Percentiles rank a stretch among this genome's conserved stretches.
These are phyloP conservation scores for Colletotrichum cuscutae DNA, from an alignment of 2,329 filamentous ascomycete species.

Conservation along the genomic window DNA sequence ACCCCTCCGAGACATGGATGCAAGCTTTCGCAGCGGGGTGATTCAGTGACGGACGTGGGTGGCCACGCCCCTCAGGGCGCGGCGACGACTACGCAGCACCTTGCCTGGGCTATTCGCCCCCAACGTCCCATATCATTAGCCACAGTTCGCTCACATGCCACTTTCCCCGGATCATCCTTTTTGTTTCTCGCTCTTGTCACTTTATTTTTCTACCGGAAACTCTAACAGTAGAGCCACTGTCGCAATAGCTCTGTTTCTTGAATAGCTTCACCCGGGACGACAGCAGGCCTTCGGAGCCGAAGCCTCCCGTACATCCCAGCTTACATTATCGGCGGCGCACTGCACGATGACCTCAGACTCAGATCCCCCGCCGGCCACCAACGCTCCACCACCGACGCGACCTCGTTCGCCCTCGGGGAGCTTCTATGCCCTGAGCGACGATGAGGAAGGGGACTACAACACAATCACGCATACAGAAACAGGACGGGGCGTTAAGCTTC, in stretches of 20 bases:
- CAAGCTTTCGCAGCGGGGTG: conserved; percentile 30
- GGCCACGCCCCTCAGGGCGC: conserved; percentile 15
- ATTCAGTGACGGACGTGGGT: conserved; percentile 3
- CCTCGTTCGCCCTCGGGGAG: conserved; percentile 81
- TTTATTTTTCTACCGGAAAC: conserved; percentile 2
- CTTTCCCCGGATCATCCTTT: not conserved
- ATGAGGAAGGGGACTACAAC: conserved; percentile 94
- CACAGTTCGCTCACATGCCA: conserved; percentile 32
- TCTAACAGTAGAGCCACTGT: not conserved
- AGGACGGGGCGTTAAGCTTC: conserved; percentile 87
- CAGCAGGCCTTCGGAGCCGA: conserved; percentile 13
- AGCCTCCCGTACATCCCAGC: not conserved
- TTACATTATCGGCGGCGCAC: conserved; percentile 21
- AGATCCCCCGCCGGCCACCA: conserved; percentile 31
- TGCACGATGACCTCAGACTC: conserved; percentile 36
- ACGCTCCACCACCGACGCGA: conserved; percentile 43
- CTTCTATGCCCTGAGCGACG: conserved; percentile 96
- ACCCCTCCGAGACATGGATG: conserved; percentile 33
- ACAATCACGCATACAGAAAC: conserved; percentile 85
- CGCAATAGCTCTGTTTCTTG: conserved; percentile 1
- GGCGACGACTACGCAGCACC: conserved; percentile 1
- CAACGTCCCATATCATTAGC: conserved; percentile 25
- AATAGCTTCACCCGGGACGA: conserved; percentile 16
- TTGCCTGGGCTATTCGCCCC: not conserved
- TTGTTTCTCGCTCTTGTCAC: not conserved